Conservation (phyloP, 331 rosid genomes). For the Cydonia oblonga region DNA sequence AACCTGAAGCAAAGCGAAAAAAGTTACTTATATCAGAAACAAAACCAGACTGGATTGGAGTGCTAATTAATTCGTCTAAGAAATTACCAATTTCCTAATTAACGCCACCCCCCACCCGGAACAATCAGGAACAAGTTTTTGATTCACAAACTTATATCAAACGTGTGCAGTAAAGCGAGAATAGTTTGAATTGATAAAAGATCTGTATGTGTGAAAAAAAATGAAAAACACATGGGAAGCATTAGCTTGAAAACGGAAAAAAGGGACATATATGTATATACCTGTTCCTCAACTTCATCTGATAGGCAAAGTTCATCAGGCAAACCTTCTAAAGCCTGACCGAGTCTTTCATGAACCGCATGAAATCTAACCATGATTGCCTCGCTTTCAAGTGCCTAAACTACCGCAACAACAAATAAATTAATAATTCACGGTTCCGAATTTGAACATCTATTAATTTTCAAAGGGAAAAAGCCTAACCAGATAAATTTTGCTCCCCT, state of each 20-base stretch:
- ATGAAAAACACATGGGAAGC: not conserved
- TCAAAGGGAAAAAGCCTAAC: conserved; percentile 4
- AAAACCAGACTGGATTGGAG: not conserved
- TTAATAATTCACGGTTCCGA: not conserved
- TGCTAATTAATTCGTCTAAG: not conserved
- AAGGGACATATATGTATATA: not conserved
- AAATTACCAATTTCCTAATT: not conserved
- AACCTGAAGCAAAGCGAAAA: conserved; percentile 27
- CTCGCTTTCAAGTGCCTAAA: conserved; percentile 53
- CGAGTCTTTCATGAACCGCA: conserved; percentile 29
- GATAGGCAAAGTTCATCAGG: conserved; percentile 48
- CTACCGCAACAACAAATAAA: not conserved
- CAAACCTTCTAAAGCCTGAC: conserved; percentile 33
- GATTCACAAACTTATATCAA: not conserved
- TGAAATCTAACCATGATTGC: conserved; percentile 42
- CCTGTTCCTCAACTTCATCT: conserved; percentile 70
- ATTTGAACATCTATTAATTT: not conserved
- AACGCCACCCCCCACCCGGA: too few species aligned
- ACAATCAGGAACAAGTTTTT: not conserved
- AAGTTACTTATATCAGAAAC: not conserved
- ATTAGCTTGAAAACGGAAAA: not conserved
- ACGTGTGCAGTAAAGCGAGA: not conserved
- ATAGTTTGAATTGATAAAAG: not conserved
- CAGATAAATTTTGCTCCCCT: conserved; percentile 73
- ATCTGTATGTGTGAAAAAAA: not conserved